These are phyloP conservation scores for Heliophila coronopifolia DNA, from an alignment of 441 rosid species.

Conservation along the genomic window DNA sequence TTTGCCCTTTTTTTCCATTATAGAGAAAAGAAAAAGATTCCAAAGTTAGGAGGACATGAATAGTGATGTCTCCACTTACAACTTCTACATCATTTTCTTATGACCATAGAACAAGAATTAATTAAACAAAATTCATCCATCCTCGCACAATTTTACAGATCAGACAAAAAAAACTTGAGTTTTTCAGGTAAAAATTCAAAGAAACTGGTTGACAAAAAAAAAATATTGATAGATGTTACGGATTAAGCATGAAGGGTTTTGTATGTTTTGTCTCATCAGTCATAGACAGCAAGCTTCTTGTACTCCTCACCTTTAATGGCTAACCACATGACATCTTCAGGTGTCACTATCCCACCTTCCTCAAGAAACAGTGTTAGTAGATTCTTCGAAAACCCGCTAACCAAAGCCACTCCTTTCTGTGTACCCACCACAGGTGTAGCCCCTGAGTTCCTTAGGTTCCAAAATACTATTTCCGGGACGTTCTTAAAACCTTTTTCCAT, in stretches of 20 bases:
- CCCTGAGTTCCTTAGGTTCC: conserved; percentile 38
- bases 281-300: conserved; percentile 29
- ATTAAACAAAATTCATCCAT: not conserved
- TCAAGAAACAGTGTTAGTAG: conserved; percentile 44
- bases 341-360: conserved; percentile 35
- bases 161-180: not conserved
- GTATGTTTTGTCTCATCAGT: conserved; percentile 15
- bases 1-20: conserved; percentile 14
- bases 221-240: not conserved
- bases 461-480: conserved; percentile 38
- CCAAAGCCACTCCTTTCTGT: conserved; percentile 43
- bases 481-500: conserved; percentile 19
- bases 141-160: conserved; percentile 1
- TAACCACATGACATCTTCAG: conserved; percentile 33
- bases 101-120: not conserved
- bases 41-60: conserved; percentile 19
- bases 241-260: not conserved
- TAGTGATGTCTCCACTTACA: conserved; percentile 7
- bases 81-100: conserved; percentile 12
- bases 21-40: conserved; percentile 21
- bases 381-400: conserved; percentile 47
- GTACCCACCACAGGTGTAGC: conserved; percentile 33
- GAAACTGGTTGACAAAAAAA: not conserved
- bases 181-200: not conserved
- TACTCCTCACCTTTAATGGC: conserved; percentile 41